Conservation (phyloP, 768 basidiomycete genomes). For the Agaricus subrufescens region DNA sequence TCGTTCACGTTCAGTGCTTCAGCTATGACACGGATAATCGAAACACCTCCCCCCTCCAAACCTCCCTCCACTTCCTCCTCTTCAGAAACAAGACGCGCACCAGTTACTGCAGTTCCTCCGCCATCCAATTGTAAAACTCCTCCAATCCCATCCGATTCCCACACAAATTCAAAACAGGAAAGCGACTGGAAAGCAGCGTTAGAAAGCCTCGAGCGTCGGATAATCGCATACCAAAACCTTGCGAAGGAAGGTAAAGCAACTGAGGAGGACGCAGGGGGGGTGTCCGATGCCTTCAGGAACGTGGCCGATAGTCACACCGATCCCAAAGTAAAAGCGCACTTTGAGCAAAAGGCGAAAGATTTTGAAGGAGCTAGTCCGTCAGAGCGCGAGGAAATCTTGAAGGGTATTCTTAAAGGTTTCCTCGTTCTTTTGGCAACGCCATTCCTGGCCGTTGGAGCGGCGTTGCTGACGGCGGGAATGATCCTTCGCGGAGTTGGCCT, state of each 20-base stretch:
- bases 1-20: too few species aligned
- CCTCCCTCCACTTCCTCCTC: too few species aligned
- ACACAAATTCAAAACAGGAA: background rate
- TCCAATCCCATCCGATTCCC: background rate
- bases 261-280: background rate
- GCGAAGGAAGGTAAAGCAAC: background rate
- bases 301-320: conserved; percentile 3
- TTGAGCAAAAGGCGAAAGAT: too few species aligned
- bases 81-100: too few species aligned
- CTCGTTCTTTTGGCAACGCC: conserved; percentile 3
- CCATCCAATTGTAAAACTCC: too few species aligned
- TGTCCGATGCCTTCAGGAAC: conserved; percentile 1
- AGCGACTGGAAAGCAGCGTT: conserved; percentile 4
- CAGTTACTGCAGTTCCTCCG: background rate
- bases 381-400: too few species aligned
- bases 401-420: too few species aligned
- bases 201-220: background rate
- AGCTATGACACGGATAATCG: too few species aligned
- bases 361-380: too few species aligned
- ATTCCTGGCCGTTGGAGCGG: conserved; percentile 4
- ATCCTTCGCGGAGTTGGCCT: background rate
- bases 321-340: background rate
- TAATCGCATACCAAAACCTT: background rate
- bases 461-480: conserved; percentile 1
- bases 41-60: too few species aligned